phyloP scores from a whole-genome alignment of 2,329 filamentous ascomycete genomes.

The Didymosphaeria variabile region DNA sequence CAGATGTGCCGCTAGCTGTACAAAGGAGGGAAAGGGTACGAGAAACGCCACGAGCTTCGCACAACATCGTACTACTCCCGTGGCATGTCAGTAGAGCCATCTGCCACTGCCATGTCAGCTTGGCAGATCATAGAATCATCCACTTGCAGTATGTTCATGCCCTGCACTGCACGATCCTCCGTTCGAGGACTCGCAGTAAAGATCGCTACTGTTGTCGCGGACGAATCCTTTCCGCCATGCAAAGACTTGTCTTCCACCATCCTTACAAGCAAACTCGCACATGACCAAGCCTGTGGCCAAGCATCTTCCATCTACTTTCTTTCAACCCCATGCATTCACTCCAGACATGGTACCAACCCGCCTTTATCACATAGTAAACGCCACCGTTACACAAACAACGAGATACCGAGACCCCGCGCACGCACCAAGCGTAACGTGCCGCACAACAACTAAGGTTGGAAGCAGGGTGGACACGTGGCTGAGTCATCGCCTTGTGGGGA shows the following conservation, averaged over 20 bases:
- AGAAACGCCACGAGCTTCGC: neutral
- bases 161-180: too few species aligned
- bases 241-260: neutral
- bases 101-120: neutral
- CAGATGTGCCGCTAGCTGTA: neutral
- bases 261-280: too few species aligned
- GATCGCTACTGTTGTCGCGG: neutral
- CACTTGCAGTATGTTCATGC: neutral
- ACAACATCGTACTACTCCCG: neutral
- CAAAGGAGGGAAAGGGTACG: neutral
- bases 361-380: too few species aligned
- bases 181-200: neutral
- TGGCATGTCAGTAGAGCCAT: neutral
- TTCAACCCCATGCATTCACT: too few species aligned
- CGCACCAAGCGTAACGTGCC: neutral
- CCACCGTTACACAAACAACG: neutral
- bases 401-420: constrained; percentile 1
- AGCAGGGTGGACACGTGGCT: neutral
- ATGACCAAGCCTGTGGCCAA: too few species aligned
- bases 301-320: too few species aligned
- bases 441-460: too few species aligned
- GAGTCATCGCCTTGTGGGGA: neutral
- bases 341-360: too few species aligned
- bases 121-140: neutral
- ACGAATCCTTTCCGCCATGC: neutral